phyloP scores from a whole-genome alignment of 169 alveolate genomes.

The Amoebophrya sp. region DNA sequence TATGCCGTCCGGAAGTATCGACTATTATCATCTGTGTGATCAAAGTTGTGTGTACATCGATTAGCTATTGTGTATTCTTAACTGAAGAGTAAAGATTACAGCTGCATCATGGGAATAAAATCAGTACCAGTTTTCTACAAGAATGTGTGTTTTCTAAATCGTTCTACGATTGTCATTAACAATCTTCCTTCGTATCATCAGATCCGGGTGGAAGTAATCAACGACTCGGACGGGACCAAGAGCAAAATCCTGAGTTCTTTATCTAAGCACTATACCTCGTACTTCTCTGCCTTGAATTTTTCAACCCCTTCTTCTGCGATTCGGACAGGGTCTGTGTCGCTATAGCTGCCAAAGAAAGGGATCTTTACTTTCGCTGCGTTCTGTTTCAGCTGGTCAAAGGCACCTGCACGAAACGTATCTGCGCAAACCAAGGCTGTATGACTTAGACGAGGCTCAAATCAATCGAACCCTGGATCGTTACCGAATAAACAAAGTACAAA shows the following conservation, averaged over 20 bases:
- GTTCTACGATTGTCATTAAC: no score
- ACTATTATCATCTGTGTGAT: conserved; percentile 89
- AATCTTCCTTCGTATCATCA: no score
- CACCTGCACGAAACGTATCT: conserved; percentile 99
- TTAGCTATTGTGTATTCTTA: no score
- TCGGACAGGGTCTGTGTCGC: conserved; percentile 97
- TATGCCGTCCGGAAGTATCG: conserved; percentile 99
- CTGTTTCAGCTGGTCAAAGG: conserved; percentile 98
- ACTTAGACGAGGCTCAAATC: no score
- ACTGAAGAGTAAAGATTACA: no score
- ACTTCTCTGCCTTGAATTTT: conserved; percentile 83
- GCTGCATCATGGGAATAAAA: no score
- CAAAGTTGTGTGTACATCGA: no score
- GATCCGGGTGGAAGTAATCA: no score
- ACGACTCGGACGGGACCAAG: no score
- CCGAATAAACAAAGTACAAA: not conserved
- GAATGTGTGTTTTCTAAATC: no score
- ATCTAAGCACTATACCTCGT: conserved; percentile 74
- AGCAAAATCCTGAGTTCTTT: no score
- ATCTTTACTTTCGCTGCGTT: conserved; percentile 97
- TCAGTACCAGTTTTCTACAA: no score
- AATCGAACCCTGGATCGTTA: conserved; percentile 78
- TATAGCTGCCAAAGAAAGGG: conserved; percentile 97
- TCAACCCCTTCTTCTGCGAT: conserved; percentile 98
- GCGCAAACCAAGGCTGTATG: conserved; percentile 98